Evolutionary conservation across 345 rosid species (phyloP).

Genomic region (Hibiscus syriacus): DNA sequence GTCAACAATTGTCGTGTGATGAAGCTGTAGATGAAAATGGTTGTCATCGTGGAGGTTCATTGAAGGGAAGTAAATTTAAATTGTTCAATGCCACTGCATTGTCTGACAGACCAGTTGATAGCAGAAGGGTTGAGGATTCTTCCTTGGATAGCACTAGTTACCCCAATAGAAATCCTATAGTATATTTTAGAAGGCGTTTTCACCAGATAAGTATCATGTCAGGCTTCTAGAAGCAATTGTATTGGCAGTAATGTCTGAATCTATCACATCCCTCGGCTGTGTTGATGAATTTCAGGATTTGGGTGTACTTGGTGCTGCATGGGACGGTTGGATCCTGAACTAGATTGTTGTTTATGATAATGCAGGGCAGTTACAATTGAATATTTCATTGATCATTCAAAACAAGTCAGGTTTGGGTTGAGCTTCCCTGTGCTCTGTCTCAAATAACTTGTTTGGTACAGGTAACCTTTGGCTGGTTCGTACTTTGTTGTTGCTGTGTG

Average conservation of each 20-base stretch:
- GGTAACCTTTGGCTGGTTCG: constrained; percentile 38
- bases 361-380: constrained; percentile 30
- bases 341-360: constrained; percentile 31
- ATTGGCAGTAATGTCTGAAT: constrained; percentile 11
- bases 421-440: constrained; percentile 28
- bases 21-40: constrained; percentile 6
- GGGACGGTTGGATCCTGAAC: constrained; percentile 25
- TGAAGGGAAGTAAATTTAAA: constrained; percentile 20
- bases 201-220: constrained; percentile 19
- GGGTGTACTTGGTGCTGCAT: constrained; percentile 19
- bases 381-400: constrained; percentile 28
- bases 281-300: constrained; percentile 16
- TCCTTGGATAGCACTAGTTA: constrained; percentile 24
- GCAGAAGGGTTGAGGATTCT: constrained; percentile 30
- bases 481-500: constrained; percentile 39
- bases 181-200: constrained; percentile 75
- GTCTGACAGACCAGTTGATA: constrained; percentile 23
- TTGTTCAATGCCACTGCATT: constrained; percentile 25
- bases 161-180: constrained; percentile 46
- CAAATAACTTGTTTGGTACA: constrained; percentile 23
- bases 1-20: constrained; percentile 15
- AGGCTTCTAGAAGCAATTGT: constrained; percentile 17
- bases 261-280: constrained; percentile 16
- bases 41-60: constrained; percentile 19
- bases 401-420: constrained; percentile 32